phyloP scores from a whole-genome alignment of 257 asterid genomes.

The Fraxinus quadrangulata region DNA sequence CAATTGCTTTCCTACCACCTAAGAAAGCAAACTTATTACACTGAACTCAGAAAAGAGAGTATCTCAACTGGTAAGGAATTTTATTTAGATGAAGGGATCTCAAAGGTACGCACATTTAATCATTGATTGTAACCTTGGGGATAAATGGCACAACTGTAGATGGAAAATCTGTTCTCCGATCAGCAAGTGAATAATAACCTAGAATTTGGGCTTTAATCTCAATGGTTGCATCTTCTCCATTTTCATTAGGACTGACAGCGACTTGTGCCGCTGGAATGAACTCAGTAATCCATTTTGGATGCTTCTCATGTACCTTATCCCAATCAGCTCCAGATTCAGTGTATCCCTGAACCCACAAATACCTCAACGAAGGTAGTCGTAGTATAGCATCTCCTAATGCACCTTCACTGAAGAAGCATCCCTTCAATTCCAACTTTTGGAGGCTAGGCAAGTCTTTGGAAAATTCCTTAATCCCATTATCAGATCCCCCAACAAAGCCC shows the following conservation, averaged over 20 bases:
- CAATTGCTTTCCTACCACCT: too few species aligned
- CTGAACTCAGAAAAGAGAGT: too few species aligned
- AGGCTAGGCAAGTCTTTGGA: conserved; percentile 78
- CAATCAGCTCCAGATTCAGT: conserved; percentile 47
- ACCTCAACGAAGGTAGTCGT: conserved; percentile 57
- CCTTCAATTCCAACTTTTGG: conserved; percentile 80
- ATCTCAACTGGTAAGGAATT: too few species aligned
- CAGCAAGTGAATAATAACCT: conserved; percentile 51
- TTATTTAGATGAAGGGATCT: neutral
- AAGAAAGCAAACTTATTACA: too few species aligned
- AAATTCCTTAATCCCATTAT: conserved; percentile 65
- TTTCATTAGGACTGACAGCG: conserved; percentile 16
- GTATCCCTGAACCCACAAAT: conserved; percentile 88
- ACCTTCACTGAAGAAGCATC: conserved; percentile 75
- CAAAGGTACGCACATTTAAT: neutral
- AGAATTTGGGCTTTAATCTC: conserved; percentile 53
- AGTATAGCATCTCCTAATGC: conserved; percentile 66
- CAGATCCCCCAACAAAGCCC: conserved; percentile 77
- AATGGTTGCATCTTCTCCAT: conserved; percentile 16
- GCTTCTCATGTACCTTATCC: conserved; percentile 56
- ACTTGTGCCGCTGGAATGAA: conserved; percentile 70
- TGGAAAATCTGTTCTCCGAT: conserved; percentile 42
- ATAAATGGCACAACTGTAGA: conserved; percentile 32
- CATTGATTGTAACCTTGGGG: neutral
- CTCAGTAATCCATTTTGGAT: conserved; percentile 84